These are phyloP conservation scores for Magnaporthales sp. DNA, from an alignment of 2,329 filamentous ascomycete species.

Conservation along the genomic window DNA sequence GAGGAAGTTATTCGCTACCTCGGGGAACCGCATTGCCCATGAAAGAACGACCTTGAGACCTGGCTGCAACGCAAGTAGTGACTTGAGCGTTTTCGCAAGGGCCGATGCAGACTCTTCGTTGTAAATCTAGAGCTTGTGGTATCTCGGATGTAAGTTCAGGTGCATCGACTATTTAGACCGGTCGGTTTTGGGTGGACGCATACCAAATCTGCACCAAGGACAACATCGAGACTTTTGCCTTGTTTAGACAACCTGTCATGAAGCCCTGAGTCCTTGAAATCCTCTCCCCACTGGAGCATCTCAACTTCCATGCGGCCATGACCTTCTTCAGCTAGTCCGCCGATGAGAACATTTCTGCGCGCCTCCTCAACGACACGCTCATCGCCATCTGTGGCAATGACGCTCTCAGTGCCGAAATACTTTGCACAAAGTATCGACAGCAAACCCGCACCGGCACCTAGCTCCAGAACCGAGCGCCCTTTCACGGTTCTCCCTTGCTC, in stretches of 20 bases:
- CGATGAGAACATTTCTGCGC: neutral
- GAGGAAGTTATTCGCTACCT: neutral
- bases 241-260: neutral
- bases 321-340: neutral
- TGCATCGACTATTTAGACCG: neutral
- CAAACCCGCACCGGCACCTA: conserved; percentile 81
- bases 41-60: neutral
- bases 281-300: neutral
- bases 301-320: neutral
- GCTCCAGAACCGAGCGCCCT: conserved; percentile 68
- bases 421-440: conserved; percentile 21
- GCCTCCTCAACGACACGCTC: neutral
- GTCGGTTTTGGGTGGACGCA: neutral
- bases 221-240: neutral
- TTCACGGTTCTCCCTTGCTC: conserved; percentile 44
- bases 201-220: neutral
- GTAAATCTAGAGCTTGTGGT: neutral
- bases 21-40: neutral
- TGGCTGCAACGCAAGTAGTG: neutral
- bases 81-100: neutral
- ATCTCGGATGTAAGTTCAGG: neutral
- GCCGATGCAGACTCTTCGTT: neutral
- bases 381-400: neutral
- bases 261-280: neutral
- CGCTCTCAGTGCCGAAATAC: neutral